A percentile compares a stretch with the other conserved stretches of the same genome.
phyloP scores from a whole-genome alignment of 1,284 basidiomycete genomes.

The Hymenochaete sp. region DNA sequence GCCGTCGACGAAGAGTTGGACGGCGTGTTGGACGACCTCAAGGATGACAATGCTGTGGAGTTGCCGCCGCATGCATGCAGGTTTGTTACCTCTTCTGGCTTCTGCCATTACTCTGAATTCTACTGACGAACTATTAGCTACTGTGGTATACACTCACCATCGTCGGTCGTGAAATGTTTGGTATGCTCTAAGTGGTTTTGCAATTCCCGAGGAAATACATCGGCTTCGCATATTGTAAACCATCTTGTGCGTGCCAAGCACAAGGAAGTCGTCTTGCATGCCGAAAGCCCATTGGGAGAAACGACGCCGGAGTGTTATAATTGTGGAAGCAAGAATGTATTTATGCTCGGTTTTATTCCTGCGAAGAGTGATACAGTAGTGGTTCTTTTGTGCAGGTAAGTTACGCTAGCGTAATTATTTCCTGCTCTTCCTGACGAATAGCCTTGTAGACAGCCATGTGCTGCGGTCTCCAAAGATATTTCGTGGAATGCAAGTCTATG shows the following conservation, averaged over 20 bases:
- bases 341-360: slow-evolving; percentile 98
- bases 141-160: slow-evolving; percentile 97
- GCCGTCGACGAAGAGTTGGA: slow-evolving; percentile 78
- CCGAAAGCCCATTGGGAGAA: slow-evolving; percentile 91
- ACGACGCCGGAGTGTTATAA: slow-evolving; percentile 98
- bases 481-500: slow-evolving; percentile 97
- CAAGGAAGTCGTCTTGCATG: slow-evolving; percentile 96
- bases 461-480: slow-evolving; percentile 94
- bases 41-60: slow-evolving; percentile 79
- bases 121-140: slow-evolving; percentile 51
- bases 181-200: slow-evolving; percentile 99
- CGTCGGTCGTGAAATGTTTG: slow-evolving; percentile 95
- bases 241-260: slow-evolving; percentile 98
- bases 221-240: slow-evolving; percentile 98
- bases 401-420: slow-evolving; percentile 13
- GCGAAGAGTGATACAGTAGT: slow-evolving; percentile 99
- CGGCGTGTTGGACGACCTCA: slow-evolving; percentile 78
- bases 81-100: slow-evolving; percentile 35
- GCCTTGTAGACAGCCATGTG: slow-evolving; percentile 81
- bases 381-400: slow-evolving; percentile 91
- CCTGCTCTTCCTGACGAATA: slow-evolving; percentile 4
- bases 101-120: slow-evolving; percentile 8
- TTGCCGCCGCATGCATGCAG: slow-evolving; percentile 89
- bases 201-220: slow-evolving; percentile 97
- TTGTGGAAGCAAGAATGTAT: slow-evolving; percentile 99